Evolutionary conservation across 345 rosid genomes (phyloP).

Genomic region (Geranium rotundifolium): DNA sequence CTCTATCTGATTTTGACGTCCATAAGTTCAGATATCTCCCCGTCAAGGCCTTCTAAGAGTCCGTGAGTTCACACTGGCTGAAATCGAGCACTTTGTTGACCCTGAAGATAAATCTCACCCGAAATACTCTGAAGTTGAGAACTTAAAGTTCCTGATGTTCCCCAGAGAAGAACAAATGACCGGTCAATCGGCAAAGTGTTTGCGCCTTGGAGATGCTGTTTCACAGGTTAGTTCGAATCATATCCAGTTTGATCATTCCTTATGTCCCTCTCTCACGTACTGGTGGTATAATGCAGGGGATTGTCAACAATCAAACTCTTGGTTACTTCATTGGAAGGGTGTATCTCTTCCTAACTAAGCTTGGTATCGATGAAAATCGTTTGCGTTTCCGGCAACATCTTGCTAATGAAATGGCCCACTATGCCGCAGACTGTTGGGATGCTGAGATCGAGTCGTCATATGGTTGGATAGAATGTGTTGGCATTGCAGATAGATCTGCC

Average conservation of each 20-base stretch:
- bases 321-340: slow-evolving; percentile 97
- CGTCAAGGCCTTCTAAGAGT: slow-evolving; percentile 96
- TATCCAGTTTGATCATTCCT: neutral
- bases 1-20: neutral
- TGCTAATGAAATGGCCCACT: slow-evolving; percentile 98
- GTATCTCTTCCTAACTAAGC: slow-evolving; percentile 63
- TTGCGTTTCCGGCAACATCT: slow-evolving; percentile 91
- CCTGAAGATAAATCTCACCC: slow-evolving; percentile 94
- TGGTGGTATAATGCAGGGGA: slow-evolving; percentile 39
- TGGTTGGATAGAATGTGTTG: slow-evolving; percentile 98
- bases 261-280: neutral
- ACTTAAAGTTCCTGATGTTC: slow-evolving; percentile 78
- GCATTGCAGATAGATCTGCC: slow-evolving; percentile 96
- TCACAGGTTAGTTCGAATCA: slow-evolving; percentile 36
- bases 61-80: slow-evolving; percentile 91
- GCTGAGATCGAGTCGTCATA: slow-evolving; percentile 92
- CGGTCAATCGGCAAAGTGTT: slow-evolving; percentile 61
- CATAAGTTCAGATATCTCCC: slow-evolving; percentile 62
- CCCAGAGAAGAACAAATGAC: slow-evolving; percentile 84
- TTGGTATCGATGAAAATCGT: slow-evolving; percentile 72
- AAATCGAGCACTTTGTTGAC: slow-evolving; percentile 94
- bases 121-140: slow-evolving; percentile 52
- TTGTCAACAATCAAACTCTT: slow-evolving; percentile 85
- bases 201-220: slow-evolving; percentile 67
- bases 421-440: slow-evolving; percentile 99